Evolutionary conservation across 129 eudicot genomes (phyloP), one percentile per base, ranked within the genome.

Genomic region (Pittosporum tobira): DNA sequence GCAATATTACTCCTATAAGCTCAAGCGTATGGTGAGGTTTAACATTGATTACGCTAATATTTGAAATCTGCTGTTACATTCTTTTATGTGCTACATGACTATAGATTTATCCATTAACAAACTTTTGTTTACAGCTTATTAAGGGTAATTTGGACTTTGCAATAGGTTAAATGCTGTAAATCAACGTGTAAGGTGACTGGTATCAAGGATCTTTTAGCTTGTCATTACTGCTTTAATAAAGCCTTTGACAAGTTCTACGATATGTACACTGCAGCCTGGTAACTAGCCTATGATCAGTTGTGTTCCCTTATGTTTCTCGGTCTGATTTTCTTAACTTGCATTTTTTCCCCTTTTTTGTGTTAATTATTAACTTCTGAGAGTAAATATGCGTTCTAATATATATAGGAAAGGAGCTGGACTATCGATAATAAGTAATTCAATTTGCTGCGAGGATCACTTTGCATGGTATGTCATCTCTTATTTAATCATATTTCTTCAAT

Each of bases 401-500:
- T 77, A 16, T 51, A 88, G 97, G 97, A 85, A 85, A 76, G 83
- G 72, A 51, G 75, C 91, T 38, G 97, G 97, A 48, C 76, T 88
- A 49, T 82, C 91, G 23, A 79, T 88, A 31, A 73, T 88, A 31
- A 65, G 84, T 61, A 70, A 72, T 30, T 88, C 97, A 50, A 77
- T 88, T 27, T 88, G 97, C 68, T 88, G 97, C 7, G 97, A 88
- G 59, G 97, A 88, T 77, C 97, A 88, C 76, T 88, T 88, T 73
- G 88, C 71, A 69, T 88, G 97, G 97, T 85, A 53, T 68, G 69
- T 66, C 21, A 27, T 22, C 27, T 22, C 27, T n/a, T 37, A 48
- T 12, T 4, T 40, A 1, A 9, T 14, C 10, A 18, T 18, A 49
- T 54, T 24, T 22, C 4, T 0, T 16, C 6, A 38, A n/a, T n/a